Conservation (phyloP, 352 stramenopile genomes). For the Globisporangium spiculum region DNA sequence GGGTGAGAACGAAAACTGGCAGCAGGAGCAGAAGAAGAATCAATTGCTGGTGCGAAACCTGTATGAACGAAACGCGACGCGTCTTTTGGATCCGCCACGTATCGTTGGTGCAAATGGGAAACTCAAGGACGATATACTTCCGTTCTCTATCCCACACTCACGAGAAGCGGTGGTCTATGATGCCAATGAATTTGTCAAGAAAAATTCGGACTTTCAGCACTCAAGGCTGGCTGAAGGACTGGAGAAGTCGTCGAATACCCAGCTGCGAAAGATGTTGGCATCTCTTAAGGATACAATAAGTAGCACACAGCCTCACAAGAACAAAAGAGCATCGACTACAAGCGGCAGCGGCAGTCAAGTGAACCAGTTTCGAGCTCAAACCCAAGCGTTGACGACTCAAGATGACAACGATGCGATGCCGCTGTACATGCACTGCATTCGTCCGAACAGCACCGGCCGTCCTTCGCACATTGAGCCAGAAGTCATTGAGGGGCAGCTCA, state of each 20-base stretch:
- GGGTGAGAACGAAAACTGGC: constrained; percentile 34
- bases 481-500: constrained; percentile 31
- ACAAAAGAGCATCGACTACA: background rate
- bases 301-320: background rate
- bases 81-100: constrained; percentile 24
- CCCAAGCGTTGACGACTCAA: constrained; percentile 22
- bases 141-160: constrained; percentile 50
- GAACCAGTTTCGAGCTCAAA: constrained; percentile 43
- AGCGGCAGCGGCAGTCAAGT: constrained; percentile 18
- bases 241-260: constrained; percentile 22
- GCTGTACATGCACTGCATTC: constrained; percentile 56
- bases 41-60: constrained; percentile 64
- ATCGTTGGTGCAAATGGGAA: constrained; percentile 12
- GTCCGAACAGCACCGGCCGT: constrained; percentile 32
- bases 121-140: constrained; percentile 18
- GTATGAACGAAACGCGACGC: constrained; percentile 44
- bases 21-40: constrained; percentile 66
- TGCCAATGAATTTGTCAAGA: constrained; percentile 61
- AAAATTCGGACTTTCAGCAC: constrained; percentile 64
- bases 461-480: constrained; percentile 26
- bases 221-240: constrained; percentile 33
- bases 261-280: constrained; percentile 31
- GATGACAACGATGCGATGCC: constrained; percentile 22
- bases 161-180: constrained; percentile 54
- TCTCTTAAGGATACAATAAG: constrained; percentile 1